Percentiles rank a stretch among this genome's conserved stretches.
Evolutionary conservation across 441 rosid genomes (phyloP).

Genomic region (Rhodomyrtus psidioides): DNA sequence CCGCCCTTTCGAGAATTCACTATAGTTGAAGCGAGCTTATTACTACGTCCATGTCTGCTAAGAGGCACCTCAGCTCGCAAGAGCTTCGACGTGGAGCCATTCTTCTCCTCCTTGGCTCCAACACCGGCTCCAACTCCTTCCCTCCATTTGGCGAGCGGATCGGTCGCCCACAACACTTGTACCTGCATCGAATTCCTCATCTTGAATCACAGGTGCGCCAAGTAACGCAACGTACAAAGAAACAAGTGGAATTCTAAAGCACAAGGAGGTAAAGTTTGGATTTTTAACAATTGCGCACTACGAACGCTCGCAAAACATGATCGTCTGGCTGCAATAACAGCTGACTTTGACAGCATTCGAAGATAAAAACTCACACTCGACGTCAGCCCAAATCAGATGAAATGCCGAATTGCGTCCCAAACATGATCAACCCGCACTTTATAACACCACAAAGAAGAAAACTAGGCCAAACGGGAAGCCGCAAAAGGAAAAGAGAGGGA

Average conservation of each 20-base stretch:
- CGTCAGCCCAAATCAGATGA: background rate
- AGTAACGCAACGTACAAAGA: background rate
- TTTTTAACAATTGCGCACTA: background rate
- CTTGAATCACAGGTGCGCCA: background rate
- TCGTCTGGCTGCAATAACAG: background rate
- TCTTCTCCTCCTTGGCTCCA: constrained; percentile 25
- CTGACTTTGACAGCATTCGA: background rate
- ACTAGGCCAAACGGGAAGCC: background rate
- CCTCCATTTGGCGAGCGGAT: constrained; percentile 65
- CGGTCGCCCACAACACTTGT: constrained; percentile 68
- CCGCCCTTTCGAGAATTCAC: constrained; percentile 44
- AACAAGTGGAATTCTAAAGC: background rate
- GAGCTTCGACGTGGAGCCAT: constrained; percentile 52
- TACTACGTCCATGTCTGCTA: constrained; percentile 69
- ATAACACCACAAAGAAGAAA: background rate
- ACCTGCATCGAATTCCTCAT: constrained; percentile 30
- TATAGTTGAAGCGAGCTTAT: constrained; percentile 63
- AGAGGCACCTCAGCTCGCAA: constrained; percentile 57
- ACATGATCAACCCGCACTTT: background rate
- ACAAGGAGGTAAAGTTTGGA: background rate
- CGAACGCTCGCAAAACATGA: background rate
- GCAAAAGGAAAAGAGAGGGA: background rate
- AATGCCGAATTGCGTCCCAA: background rate
- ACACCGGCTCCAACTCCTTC: constrained; percentile 37
- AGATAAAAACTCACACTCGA: background rate